Conservation (phyloP, 768 basidiomycete species). For the Boletus reticulatus region DNA sequence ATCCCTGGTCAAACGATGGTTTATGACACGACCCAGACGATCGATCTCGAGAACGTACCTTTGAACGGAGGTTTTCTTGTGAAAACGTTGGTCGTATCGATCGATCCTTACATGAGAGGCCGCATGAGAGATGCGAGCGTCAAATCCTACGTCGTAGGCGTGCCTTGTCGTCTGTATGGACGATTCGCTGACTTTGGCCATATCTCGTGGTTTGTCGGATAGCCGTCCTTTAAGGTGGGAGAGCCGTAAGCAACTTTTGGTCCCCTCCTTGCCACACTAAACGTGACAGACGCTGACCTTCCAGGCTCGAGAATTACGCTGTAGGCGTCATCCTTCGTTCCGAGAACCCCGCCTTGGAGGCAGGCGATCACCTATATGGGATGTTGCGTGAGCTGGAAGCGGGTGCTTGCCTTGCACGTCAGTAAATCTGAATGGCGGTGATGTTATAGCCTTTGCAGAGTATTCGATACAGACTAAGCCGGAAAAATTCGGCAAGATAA, state of each 20-base stretch:
- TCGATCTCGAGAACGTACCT: neutral
- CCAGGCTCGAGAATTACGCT: neutral
- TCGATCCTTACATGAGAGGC: constrained; percentile 1
- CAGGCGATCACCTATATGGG: constrained; percentile 4
- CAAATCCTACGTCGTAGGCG: neutral
- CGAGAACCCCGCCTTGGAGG: neutral
- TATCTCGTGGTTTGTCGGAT: neutral
- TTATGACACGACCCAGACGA: constrained; percentile 1
- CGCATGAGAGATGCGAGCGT: neutral
- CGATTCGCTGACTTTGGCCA: neutral
- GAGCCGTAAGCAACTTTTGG: neutral
- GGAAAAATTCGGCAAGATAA: neutral
- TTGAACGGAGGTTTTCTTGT: constrained; percentile 3
- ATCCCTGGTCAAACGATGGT: constrained; percentile 2
- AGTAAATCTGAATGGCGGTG: neutral
- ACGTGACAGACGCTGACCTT: neutral
- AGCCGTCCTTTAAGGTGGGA: neutral
- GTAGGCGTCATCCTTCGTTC: constrained; percentile 1
- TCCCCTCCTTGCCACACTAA: neutral
- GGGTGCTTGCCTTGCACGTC: neutral
- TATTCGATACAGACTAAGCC: neutral
- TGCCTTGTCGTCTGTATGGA: neutral
- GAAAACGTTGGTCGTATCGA: constrained; percentile 1
- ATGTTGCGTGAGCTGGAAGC: neutral
- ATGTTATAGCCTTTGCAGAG: neutral